Conservation (phyloP, 2,329 filamentous ascomycete species). For the Berkeleyomyces rouxiae region DNA sequence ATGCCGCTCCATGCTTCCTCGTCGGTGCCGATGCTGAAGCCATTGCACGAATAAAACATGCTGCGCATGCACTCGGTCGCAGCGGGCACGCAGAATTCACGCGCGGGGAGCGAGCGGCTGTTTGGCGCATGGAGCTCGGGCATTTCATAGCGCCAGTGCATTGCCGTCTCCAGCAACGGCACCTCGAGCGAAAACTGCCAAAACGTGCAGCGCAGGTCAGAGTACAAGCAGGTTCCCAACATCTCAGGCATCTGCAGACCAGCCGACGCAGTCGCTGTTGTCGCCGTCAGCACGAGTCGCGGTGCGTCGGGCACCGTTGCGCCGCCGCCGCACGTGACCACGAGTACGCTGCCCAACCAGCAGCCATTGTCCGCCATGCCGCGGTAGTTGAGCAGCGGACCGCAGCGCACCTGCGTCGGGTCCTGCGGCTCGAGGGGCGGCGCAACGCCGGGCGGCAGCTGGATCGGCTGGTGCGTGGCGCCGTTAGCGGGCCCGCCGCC, state of each 20-base stretch:
- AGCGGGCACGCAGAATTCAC: conserved; percentile 72
- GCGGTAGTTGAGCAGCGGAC: conserved; percentile 63
- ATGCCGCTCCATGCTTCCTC: conserved; percentile 75
- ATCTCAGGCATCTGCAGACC: conserved; percentile 20
- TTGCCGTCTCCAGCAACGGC: conserved; percentile 53
- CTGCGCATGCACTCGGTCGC: conserved; percentile 81
- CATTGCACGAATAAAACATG: conserved; percentile 98
- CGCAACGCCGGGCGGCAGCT: conserved; percentile 20
- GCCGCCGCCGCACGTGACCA: conserved; percentile 57
- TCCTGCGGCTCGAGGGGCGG: conserved; percentile 20
- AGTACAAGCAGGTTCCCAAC: conserved; percentile 43
- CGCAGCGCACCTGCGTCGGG: conserved; percentile 47
- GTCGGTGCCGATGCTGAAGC: conserved; percentile 78
- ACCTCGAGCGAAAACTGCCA: conserved; percentile 80
- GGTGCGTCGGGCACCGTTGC: conserved; percentile 14
- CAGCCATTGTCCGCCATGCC: conserved; percentile 47
- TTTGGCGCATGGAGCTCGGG: conserved; percentile 46
- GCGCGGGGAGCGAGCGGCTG: conserved; percentile 39
- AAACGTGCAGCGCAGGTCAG: conserved; percentile 58
- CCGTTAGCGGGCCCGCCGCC: conserved; percentile 17
- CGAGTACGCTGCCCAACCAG: conserved; percentile 75
- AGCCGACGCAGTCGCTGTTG: background rate
- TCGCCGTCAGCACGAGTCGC: conserved; percentile 4
- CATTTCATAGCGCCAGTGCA: conserved; percentile 64
- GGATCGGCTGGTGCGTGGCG: conserved; percentile 33